Evolutionary conservation across 805 yeast species (phyloP), one percentile per base, ranked within the genome.

Genomic region (Kuraishia molischiana): DNA sequence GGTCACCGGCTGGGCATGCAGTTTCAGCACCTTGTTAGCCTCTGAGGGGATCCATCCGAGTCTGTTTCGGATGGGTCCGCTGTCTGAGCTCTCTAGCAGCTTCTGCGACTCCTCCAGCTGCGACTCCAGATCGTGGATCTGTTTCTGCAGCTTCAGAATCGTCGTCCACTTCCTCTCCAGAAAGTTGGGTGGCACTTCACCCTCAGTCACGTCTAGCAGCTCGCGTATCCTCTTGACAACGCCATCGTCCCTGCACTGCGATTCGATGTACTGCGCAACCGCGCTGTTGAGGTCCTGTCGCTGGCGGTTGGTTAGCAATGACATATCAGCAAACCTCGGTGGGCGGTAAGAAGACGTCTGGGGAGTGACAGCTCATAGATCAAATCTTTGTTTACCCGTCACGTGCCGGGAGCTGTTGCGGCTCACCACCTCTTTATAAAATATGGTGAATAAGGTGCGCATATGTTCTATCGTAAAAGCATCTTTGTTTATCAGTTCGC

Each of bases 161-260:
- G 95, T 79, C 1, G 80, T 68, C 97, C 97, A 89, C 60, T 87
- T 89, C 58, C 79, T 81, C 47, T 81, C 85, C 29, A 85, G 44
- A 34, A 50, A 58, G 28, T 52, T 42, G 3, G 43, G 17, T n/a
- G n/a, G n/a, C n/a, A n/a, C n/a, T 11, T 8, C 11, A 22, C 11
- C 26, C 26, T 22, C 26, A 8, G 26, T 22, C 11, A 11, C 8
- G 10, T 8, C 26, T 11, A 8, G 10, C 8, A 22, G 26, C 26
- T 22, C 26, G 26, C 11, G 8, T 15, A n/a, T 15, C 22, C 24
- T 32, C 11, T 38, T 29, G 8, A 17, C 20, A 3, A 31, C n/a
- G 15, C 24, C 9, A n/a, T 21, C 5, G 13, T 14, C 17, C 11
- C 28, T 13, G 18, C 19, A 18, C 13, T 21, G 32, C 1, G 53